Evolutionary conservation across 495 filamentous ascomycete species (phyloP).

Genomic region (Bathelium albidoporum): DNA sequence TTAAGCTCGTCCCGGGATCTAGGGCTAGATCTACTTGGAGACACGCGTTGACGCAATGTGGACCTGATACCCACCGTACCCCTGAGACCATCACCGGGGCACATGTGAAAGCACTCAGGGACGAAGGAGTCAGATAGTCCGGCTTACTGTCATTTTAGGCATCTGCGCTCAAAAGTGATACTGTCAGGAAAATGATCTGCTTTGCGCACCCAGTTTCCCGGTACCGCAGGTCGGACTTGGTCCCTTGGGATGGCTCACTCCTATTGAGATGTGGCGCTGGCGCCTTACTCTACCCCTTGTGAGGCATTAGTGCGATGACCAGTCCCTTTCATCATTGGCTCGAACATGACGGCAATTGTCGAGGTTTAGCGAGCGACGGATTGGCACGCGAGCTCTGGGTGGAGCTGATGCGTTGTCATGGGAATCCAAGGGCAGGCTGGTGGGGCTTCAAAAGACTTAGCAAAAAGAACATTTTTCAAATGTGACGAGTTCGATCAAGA

Average conservation of each 20-base stretch:
- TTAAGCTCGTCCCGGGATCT: neutral
- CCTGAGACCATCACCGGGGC: neutral
- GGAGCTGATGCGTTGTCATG: conserved; percentile 4
- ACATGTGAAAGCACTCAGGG: neutral
- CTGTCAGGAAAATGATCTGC: neutral
- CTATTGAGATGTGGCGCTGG: conserved; percentile 1
- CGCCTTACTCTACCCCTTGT: neutral
- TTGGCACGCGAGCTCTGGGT: neutral
- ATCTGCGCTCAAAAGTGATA: neutral
- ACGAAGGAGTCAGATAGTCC: neutral
- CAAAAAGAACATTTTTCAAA: neutral
- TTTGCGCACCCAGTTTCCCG: neutral
- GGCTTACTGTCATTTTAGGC: neutral
- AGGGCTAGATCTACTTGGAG: neutral
- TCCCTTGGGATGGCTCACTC: neutral
- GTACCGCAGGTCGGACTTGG: neutral
- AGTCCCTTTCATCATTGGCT: neutral
- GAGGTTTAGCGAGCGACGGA: conserved; percentile 4
- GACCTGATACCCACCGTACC: neutral
- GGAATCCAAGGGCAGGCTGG: neutral
- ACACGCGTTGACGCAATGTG: neutral
- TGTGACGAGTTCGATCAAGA: neutral
- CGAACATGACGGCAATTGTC: neutral
- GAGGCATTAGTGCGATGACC: neutral
- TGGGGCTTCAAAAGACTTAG: neutral